Conservation (phyloP, 2,329 filamentous ascomycete genomes). For the Ophiostoma novo-ulmi region DNA sequence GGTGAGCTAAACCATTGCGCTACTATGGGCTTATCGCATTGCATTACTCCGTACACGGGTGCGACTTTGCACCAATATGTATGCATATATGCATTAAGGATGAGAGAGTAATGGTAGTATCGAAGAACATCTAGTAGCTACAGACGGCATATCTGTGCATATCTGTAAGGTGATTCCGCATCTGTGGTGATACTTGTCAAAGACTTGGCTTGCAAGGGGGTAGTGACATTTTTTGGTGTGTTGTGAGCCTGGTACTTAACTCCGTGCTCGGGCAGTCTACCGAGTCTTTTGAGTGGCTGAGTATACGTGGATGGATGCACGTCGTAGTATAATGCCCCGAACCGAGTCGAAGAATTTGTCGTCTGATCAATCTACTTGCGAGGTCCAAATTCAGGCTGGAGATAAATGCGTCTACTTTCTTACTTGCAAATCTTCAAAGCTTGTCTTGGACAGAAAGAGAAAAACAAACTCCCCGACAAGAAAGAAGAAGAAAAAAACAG, state of each 20-base stretch:
- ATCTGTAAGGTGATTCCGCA: too few relatives aligned
- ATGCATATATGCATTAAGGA: background rate
- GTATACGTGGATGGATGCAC: background rate
- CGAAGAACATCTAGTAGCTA: background rate
- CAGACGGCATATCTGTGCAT: background rate
- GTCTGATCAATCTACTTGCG: background rate
- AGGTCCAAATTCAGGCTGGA: background rate
- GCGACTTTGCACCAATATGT: background rate
- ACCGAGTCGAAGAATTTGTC: background rate
- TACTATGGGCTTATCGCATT: background rate
- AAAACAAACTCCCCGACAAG: background rate
- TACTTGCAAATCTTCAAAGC: background rate
- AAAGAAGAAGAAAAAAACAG: too few relatives aligned
- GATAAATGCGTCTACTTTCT: background rate
- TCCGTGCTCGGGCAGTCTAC: background rate
- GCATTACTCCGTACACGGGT: background rate
- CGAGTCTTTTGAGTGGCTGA: background rate
- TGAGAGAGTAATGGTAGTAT: background rate
- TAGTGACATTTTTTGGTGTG: background rate
- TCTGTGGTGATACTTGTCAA: background rate
- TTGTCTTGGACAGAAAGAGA: background rate
- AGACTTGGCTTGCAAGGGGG: slow-evolving; percentile 2
- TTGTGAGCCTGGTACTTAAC: background rate
- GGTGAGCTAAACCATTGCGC: background rate
- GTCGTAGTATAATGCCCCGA: background rate